Conservation (phyloP, 73 alveolate species). For the Paramecium primaurelia region DNA sequence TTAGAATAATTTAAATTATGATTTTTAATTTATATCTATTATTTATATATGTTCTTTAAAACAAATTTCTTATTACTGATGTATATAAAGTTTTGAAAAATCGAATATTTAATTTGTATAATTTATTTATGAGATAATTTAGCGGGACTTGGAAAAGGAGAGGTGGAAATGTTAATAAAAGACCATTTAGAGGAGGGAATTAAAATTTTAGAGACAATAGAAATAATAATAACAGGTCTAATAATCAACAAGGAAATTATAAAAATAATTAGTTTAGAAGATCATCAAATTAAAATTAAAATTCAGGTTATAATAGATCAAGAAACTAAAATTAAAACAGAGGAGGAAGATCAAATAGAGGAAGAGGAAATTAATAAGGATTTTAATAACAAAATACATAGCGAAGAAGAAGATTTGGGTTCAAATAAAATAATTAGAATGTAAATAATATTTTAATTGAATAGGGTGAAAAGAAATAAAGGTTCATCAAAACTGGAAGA, state of each 20-base stretch:
- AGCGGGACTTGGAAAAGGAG: slow-evolving; percentile 21
- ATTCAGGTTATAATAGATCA: not conserved
- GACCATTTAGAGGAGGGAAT: slow-evolving; percentile 19
- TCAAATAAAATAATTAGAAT: not conserved
- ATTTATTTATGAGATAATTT: not conserved
- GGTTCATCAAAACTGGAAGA: not conserved
- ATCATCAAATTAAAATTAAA: not conserved
- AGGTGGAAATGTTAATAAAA: not conserved
- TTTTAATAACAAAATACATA: not conserved
- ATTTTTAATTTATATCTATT: not conserved
- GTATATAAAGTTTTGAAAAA: not conserved
- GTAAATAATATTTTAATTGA: not conserved
- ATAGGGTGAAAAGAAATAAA: not conserved
- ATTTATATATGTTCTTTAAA: not conserved
- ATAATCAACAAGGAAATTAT: not conserved
- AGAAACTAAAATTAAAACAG: not conserved
- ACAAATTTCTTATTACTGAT: not conserved
- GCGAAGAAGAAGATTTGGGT: not conserved
- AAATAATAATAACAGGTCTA: not conserved
- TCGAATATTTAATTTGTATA: not conserved
- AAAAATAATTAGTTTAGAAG: not conserved
- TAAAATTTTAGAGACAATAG: not conserved
- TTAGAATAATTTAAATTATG: not conserved
- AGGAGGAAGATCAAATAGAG: not conserved
- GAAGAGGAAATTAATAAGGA: not conserved